phyloP scores from a whole-genome alignment of 108 stramenopile species.

The Nitzschia inconspicua region DNA sequence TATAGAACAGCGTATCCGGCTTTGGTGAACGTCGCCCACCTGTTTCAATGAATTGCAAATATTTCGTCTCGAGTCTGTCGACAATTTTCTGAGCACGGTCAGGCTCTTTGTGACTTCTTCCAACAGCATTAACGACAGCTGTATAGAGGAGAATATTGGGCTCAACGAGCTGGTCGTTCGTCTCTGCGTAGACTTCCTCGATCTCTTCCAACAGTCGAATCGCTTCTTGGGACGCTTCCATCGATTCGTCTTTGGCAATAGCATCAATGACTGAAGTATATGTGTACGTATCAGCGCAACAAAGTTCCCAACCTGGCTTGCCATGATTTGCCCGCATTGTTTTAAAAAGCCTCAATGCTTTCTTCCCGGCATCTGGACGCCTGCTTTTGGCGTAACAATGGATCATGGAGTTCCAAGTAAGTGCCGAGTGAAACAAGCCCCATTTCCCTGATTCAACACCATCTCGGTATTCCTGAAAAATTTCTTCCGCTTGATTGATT shows the following conservation, averaged over 20 bases:
- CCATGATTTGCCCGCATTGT: slow-evolving; percentile 16
- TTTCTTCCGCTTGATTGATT: slow-evolving; percentile 17
- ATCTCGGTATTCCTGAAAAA: slow-evolving; percentile 13
- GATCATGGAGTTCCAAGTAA: slow-evolving; percentile 29
- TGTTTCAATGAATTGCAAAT: slow-evolving; percentile 32
- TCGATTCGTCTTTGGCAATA: slow-evolving; percentile 17
- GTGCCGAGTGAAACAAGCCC: not conserved
- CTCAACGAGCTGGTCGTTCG: slow-evolving; percentile 9
- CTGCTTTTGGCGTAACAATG: slow-evolving; percentile 23
- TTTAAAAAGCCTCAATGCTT: slow-evolving; percentile 11
- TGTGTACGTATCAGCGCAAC: slow-evolving; percentile 18
- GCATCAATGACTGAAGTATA: slow-evolving; percentile 37
- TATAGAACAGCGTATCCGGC: slow-evolving; percentile 37
- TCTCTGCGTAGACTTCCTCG: slow-evolving; percentile 6
- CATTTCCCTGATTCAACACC: not conserved
- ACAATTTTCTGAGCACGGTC: slow-evolving; percentile 42
- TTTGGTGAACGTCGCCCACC: not conserved
- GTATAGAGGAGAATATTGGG: slow-evolving; percentile 29
- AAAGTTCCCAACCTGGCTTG: slow-evolving; percentile 11
- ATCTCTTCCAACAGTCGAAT: slow-evolving; percentile 17
- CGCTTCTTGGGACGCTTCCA: slow-evolving; percentile 22
- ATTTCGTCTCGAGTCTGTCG: slow-evolving; percentile 33
- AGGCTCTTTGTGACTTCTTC: slow-evolving; percentile 10
- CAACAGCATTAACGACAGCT: slow-evolving; percentile 23
- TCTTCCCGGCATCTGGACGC: slow-evolving; percentile 12